Evolutionary conservation across 192 early-diverging fungal genomes (phyloP), one percentile per base, ranked within the genome.

Genomic region (Bifiguratus adelaidae): DNA sequence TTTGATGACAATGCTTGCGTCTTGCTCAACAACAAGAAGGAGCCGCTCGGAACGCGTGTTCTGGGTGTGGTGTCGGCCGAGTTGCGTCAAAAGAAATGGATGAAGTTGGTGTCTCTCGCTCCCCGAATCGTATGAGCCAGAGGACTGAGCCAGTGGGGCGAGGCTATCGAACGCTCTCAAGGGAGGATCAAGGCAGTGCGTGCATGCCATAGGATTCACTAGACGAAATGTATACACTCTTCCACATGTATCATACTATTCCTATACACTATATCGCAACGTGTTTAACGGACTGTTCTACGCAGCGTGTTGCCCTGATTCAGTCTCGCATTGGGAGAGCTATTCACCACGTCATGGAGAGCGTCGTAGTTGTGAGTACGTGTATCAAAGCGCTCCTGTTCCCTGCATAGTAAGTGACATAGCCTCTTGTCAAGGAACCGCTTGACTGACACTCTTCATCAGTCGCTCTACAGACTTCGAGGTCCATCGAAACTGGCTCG

Each of bases 1-100:
- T 98, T 98, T 55, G 95, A 98, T 52, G 95, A 98, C 60, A 98
- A 98, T 58, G 95, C 95, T 12, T 88, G 84, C 49, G 84, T 98
- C 49, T 76, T 98, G 53, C 74, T 98, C 48, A 95, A 91, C 66
- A 88, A 93, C 62, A 80, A 88, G 65, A 83, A 83, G 30, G 91
- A 95, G 59, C 95, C 95, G 34, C 68, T 98, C 27, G 95, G 92
- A 25, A 95, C 87, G 52, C 77, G 95, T 55, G 82, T 98, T 20
- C 60, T 96, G 29, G 95, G 95, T 24, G 81, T 88, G 12, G 83
- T 98, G 20, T 82, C 88, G 13, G 77, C 74, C 13, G 95, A 98
- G 68, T 69, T 89, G 36, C 74, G 91, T 53, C 82, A 84, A 69
- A 95, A 95, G 78, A 81, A 87, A 55, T 95, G 91, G 91, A 81